Evolutionary conservation across 306 rosid genomes (phyloP).

Genomic region (Spatholobus suberectus): DNA sequence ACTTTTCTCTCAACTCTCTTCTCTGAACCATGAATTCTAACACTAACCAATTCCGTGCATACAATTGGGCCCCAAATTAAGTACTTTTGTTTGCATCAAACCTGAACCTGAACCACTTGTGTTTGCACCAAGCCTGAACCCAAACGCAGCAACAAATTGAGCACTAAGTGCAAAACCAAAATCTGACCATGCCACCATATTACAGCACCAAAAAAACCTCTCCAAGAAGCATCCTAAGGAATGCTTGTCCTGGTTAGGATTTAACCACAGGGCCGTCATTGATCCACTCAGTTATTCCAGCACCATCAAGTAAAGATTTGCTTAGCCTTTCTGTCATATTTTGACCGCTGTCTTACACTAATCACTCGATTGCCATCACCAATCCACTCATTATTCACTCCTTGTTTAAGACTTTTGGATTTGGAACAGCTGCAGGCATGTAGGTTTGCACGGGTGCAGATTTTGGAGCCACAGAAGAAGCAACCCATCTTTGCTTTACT

Average conservation of each 20-base stretch:
- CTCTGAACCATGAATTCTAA: too few relatives aligned
- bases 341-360: conserved; percentile 46
- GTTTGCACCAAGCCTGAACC: too few relatives aligned
- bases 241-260: conserved; percentile 72
- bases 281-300: conserved; percentile 68
- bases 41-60: too few relatives aligned
- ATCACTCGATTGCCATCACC: conserved; percentile 34
- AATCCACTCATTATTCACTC: conserved; percentile 9
- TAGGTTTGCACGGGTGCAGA: background rate
- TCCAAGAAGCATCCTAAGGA: conserved; percentile 49
- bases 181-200: background rate
- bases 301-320: conserved; percentile 65
- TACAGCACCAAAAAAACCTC: conserved; percentile 57
- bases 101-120: too few relatives aligned
- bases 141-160: too few relatives aligned
- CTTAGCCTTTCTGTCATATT: conserved; percentile 64
- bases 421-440: background rate
- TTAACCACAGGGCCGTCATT: conserved; percentile 59
- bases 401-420: conserved; percentile 46
- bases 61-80: too few relatives aligned
- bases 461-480: too few relatives aligned
- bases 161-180: background rate
- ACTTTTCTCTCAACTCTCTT: too few relatives aligned
- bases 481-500: too few relatives aligned
- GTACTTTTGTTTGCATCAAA: too few relatives aligned